These are phyloP conservation scores for Lactifluus hygrophoroides DNA, from an alignment of 768 basidiomycete genomes.

Conservation along the genomic window DNA sequence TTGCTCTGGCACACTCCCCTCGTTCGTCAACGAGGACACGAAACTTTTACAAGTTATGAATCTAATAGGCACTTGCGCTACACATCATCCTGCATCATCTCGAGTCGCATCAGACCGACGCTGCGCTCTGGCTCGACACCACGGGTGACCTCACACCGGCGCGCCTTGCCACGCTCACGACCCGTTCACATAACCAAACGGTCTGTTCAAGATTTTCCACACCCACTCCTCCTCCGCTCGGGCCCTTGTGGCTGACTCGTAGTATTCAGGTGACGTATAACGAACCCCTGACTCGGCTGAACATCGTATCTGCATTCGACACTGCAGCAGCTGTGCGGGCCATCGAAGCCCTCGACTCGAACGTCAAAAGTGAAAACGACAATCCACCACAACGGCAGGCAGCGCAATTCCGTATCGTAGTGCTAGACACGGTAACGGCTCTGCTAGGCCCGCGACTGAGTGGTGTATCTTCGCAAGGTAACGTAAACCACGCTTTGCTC, in stretches of 20 bases:
- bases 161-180: constrained; percentile 32
- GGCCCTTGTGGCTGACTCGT: neutral
- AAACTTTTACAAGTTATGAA: constrained; percentile 1
- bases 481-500: neutral
- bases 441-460: constrained; percentile 56
- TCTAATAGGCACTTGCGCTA: constrained; percentile 50
- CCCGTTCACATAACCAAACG: constrained; percentile 21
- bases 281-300: constrained; percentile 4
- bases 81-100: constrained; percentile 53
- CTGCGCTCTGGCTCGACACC: constrained; percentile 64
- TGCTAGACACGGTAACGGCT: constrained; percentile 59
- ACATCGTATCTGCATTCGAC: constrained; percentile 9
- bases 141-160: constrained; percentile 56
- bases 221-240: too few relatives aligned
- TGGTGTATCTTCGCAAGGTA: constrained; percentile 55
- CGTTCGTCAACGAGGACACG: neutral
- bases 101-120: constrained; percentile 27
- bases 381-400: neutral
- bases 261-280: neutral
- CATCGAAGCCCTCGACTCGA: constrained; percentile 12
- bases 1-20: neutral
- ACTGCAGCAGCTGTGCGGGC: neutral
- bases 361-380: neutral
- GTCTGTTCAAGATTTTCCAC: constrained; percentile 9
- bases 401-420: constrained; percentile 34